Conservation (phyloP, 768 basidiomycete species). For the Asterophora lycoperdoides region DNA sequence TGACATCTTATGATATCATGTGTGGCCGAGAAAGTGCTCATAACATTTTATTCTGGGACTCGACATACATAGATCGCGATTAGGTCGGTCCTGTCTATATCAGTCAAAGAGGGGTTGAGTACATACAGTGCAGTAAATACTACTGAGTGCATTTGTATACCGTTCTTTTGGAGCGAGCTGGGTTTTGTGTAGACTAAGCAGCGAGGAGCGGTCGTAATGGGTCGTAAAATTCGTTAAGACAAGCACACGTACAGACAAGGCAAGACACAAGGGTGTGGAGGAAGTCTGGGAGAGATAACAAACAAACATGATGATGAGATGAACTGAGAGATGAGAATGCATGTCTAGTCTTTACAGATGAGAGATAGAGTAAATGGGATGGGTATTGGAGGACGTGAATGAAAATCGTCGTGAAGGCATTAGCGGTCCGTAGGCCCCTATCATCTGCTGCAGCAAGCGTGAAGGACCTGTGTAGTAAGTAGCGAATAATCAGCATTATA, state of each 20-base stretch:
- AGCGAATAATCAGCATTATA: too few species aligned
- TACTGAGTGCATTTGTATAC: too few species aligned
- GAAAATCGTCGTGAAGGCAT: conserved; percentile 19
- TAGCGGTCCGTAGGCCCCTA: conserved; percentile 12
- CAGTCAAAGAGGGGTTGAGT: too few species aligned
- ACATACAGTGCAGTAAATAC: too few species aligned
- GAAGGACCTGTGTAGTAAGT: too few species aligned
- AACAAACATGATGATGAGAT: conserved; percentile 28
- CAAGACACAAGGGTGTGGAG: background rate
- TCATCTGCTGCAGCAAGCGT: background rate
- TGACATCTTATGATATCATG: too few species aligned
- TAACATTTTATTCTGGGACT: too few species aligned
- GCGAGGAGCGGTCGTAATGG: conserved; percentile 3
- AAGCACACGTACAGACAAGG: background rate
- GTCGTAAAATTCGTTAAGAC: conserved; percentile 13
- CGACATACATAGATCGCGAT: too few species aligned
- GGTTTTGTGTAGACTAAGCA: too few species aligned
- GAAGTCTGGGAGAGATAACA: conserved; percentile 23
- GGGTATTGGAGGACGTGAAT: conserved; percentile 9
- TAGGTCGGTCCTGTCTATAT: too few species aligned
- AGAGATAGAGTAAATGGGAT: conserved; percentile 10
- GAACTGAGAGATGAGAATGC: conserved; percentile 37
- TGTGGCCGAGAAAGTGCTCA: too few species aligned
- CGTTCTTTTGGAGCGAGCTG: too few species aligned
- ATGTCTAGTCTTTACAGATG: conserved; percentile 73